Conservation (phyloP, 2,329 filamentous ascomycete genomes). For the Coniochaeta prunicola region DNA sequence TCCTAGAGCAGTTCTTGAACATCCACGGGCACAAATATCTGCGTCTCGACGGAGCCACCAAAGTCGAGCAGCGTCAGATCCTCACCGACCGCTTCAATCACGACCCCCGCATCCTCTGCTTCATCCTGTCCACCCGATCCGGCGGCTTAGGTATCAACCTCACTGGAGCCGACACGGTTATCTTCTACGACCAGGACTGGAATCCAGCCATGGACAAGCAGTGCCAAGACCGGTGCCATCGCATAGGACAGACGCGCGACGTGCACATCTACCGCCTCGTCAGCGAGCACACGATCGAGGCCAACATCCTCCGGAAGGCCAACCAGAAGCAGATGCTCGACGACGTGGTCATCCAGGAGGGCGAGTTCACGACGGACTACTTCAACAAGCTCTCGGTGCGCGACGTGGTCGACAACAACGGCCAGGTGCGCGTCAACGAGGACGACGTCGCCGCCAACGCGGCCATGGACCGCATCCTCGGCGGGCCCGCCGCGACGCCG, state of each 20-base stretch:
- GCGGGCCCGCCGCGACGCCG: slow-evolving; percentile 52
- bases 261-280: slow-evolving; percentile 96
- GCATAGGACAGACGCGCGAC: slow-evolving; percentile 94
- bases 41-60: slow-evolving; percentile 91
- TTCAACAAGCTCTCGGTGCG: slow-evolving; percentile 71
- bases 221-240: slow-evolving; percentile 94
- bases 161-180: slow-evolving; percentile 93
- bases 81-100: slow-evolving; percentile 96
- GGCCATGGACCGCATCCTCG: slow-evolving; percentile 81
- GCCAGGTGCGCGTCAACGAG: slow-evolving; percentile 41
- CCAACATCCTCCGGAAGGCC: slow-evolving; percentile 92
- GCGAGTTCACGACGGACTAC: slow-evolving; percentile 95
- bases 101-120: slow-evolving; percentile 84
- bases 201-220: slow-evolving; percentile 99
- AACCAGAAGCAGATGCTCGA: slow-evolving; percentile 98
- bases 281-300: slow-evolving; percentile 91
- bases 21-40: slow-evolving; percentile 97
- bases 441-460: slow-evolving; percentile 67
- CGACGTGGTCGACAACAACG: slow-evolving; percentile 54
- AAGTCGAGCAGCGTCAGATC: slow-evolving; percentile 91
- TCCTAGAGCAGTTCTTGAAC: slow-evolving; percentile 94
- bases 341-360: slow-evolving; percentile 96
- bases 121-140: slow-evolving; percentile 91
- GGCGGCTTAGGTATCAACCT: slow-evolving; percentile 94
- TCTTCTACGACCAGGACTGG: slow-evolving; percentile 99